Conservation (phyloP, 2,329 filamentous ascomycete species). For the Lasiodiplodia gonubiensis region DNA sequence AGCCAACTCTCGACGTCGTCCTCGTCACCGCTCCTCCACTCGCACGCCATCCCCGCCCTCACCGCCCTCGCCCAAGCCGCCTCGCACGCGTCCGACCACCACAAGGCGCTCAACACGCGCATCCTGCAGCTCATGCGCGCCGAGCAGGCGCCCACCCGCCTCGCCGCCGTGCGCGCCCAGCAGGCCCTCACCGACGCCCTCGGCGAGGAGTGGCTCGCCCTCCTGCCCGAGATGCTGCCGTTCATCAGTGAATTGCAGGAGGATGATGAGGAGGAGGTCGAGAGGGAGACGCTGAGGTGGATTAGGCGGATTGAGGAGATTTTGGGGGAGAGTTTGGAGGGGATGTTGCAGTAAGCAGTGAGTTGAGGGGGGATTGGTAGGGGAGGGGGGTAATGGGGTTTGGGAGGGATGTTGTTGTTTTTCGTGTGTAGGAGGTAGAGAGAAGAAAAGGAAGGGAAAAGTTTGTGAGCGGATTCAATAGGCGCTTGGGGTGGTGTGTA, state of each 20-base stretch:
- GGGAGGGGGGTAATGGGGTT: not conserved
- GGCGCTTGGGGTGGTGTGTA: not conserved
- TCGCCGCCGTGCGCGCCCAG: constrained; percentile 83
- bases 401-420: not conserved
- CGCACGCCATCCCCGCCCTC: constrained; percentile 71
- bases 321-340: constrained; percentile 86
- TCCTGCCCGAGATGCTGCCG: constrained; percentile 94
- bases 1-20: constrained; percentile 57
- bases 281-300: constrained; percentile 88
- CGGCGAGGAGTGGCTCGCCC: constrained; percentile 90
- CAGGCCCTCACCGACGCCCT: constrained; percentile 78
- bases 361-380: not conserved
- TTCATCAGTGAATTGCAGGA: constrained; percentile 95
- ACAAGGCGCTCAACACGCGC: constrained; percentile 82
- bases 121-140: constrained; percentile 81
- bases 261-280: constrained; percentile 92
- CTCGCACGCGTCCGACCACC: constrained; percentile 79
- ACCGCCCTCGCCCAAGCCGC: constrained; percentile 78
- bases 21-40: constrained; percentile 31
- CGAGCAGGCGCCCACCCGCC: constrained; percentile 71
- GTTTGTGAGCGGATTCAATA: not conserved
- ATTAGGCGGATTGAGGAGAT: constrained; percentile 88
- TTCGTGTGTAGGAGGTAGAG: not conserved
- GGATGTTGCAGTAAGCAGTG: constrained; percentile 77
- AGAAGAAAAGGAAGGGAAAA: not conserved